These are phyloP conservation scores for Hemileccinum rubropunctum DNA, from an alignment of 768 basidiomycete species.

Conservation along the genomic window DNA sequence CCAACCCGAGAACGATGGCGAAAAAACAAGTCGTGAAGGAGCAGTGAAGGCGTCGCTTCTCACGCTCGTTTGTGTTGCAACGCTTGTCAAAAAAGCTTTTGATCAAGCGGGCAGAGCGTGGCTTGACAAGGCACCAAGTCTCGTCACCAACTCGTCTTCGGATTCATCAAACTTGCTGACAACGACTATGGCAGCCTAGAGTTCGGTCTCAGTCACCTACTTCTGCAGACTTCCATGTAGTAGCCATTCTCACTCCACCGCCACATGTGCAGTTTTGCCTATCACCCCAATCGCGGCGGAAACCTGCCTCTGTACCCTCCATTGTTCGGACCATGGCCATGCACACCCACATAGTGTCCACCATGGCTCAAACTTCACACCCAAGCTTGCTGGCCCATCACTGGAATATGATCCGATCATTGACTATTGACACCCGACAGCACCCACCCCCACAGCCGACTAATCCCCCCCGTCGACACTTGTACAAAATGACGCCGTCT, in stretches of 20 bases:
- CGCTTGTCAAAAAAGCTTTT: neutral
- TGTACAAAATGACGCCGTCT: neutral
- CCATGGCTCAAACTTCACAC: neutral
- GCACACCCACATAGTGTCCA: neutral
- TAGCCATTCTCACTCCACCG: neutral
- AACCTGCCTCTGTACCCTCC: neutral
- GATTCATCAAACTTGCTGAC: slow-evolving; percentile 1
- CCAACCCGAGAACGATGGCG: slow-evolving; percentile 11
- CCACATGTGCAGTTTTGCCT: neutral
- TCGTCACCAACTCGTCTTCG: neutral
- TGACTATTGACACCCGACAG: neutral
- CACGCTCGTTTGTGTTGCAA: slow-evolving; percentile 21
- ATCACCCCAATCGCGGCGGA: neutral
- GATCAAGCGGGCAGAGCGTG: neutral
- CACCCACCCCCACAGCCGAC: slow-evolving; percentile 5
- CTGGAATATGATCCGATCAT: neutral
- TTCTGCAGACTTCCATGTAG: neutral
- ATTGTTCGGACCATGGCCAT: neutral
- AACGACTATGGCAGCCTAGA: neutral
- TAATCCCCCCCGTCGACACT: slow-evolving; percentile 1
- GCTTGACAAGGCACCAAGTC: slow-evolving; percentile 8
- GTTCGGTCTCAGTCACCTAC: slow-evolving; percentile 6
- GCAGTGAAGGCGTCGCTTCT: slow-evolving; percentile 18
- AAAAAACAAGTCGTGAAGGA: slow-evolving; percentile 21
- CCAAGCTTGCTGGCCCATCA: neutral